phyloP scores from a whole-genome alignment of 192 early-diverging fungal species.

The Backusella macrospora region DNA sequence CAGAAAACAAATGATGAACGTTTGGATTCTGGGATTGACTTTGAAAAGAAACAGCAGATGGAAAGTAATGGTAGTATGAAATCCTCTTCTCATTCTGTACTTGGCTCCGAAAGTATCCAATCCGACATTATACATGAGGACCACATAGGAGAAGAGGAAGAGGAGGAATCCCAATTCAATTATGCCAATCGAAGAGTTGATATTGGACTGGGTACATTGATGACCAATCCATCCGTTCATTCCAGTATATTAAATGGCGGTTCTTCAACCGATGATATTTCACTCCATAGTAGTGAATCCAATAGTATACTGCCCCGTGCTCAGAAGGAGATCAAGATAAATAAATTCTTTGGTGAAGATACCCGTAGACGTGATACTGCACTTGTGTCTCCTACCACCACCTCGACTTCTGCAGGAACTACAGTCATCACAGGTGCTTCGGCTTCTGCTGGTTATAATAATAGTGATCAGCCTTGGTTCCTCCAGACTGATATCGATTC shows the following conservation, averaged over 20 bases:
- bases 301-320: background rate
- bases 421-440: background rate
- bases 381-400: background rate
- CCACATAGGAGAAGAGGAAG: background rate
- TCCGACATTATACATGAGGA: background rate
- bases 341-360: constrained; percentile 67
- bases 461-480: constrained; percentile 51
- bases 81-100: background rate
- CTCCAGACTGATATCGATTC: constrained; percentile 63
- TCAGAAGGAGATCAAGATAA: constrained; percentile 45
- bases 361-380: constrained; percentile 27
- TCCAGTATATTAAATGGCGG: background rate
- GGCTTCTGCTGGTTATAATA: background rate
- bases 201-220: background rate
- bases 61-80: background rate
- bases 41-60: background rate
- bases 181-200: background rate
- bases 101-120: background rate
- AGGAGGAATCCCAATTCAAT: too few species aligned
- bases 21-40: background rate
- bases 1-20: background rate
- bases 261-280: background rate
- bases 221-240: constrained; percentile 14
- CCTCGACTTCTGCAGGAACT: background rate
- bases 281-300: background rate